Base-by-base conservation (phyloP, 371 early-diverging fungal genomes). In the Gilbertella persicaria region DNA sequence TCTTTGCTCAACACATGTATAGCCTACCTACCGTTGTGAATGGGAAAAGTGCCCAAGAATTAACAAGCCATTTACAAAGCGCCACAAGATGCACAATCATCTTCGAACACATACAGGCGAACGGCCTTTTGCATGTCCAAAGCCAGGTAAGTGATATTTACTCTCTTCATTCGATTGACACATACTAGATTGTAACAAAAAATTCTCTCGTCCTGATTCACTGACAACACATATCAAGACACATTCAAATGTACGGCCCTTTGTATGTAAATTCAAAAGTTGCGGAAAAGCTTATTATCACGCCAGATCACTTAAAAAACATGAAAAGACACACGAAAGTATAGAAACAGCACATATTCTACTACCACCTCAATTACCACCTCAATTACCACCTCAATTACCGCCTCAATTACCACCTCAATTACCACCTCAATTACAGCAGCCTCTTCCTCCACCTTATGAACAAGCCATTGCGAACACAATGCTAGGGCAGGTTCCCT, bases 11-110 rank as follows among this genome's bases (percentile, higher is more conserved):
- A 12, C 33, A 33, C 13, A 12, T 33, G 12, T 33, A 12, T 33
- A 33, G 33, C 71, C 88, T 33, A 79, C 78, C 16, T 94, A 94
- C 61, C 65, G 70, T 17, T 94, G 94, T 64, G 74, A 79, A 54
- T 94, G 94, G 94, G 69, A 79, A 50, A 85, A 80, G 19, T 94
- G 94, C 66, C 75, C 78, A 29, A 83, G 94, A 29, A 67, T 67
- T 49, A 71, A 73, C 49, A 79, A 82, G 57, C 90, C 93, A 13
- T 94, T 94, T 64, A 79, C 88, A n/a, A 92, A 94, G 62, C 75
- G 94, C 4, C 94, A 94, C 68, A 91, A 91, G 65, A 87, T 92
- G 78, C 83, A 79, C 41, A 90, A 91, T 55, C 95, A 94, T 53
- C 60, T 89, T 59, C 83, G 95, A 41, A 89, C 88, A n/a, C 94